Base-by-base conservation (phyloP, 352 stramenopile species). In the Globisporangium viniferum region DNA sequence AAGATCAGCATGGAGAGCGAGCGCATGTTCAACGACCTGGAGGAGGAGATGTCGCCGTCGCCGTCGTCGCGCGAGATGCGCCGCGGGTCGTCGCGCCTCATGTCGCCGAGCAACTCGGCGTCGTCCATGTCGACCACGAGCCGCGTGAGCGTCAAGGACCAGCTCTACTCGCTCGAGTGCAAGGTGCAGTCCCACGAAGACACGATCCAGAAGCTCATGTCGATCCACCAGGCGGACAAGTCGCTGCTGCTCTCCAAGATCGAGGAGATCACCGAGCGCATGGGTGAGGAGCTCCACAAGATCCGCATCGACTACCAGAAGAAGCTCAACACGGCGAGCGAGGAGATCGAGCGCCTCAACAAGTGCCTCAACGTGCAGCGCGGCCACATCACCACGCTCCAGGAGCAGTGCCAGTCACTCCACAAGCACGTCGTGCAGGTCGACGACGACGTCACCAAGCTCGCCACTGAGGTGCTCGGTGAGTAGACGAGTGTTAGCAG, bases 381-480 rank as follows among this genome's bases (percentile, higher is more conserved):
- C 35, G 86, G 86, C 39, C 85, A 91, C 65, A 92, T 94, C 68
- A 91, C 84, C 73, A 94, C 86, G 53, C 76, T 93, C 29, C 84
- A 94, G 69, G 84, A 94, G 69, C 86, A 93, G 71, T 93, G 84
- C 44, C 81, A 93, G 64, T 92, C 84, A 53, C 75, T 94, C 48
- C 84, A 94, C 80, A 92, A 92, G 70, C 84, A 94, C 73, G 81
- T 94, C 53, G 82, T 90, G 53, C 84, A 92, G 73, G 84, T 94
- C n/a, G 86, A 94, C 57, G 86, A 94, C 35, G 86, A 94, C 67
- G 84, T 94, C 46, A 91, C 84, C 67, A 92, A 91, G 66, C 83
- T 94, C 64, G 83, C 86, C 55, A 88, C 84, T 62, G 86, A 94
- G 69, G 86, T 94, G 24, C 71, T 94, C 8, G 84, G 86, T 51